Evolutionary conservation across 2,329 filamentous ascomycete genomes (phyloP), one percentile per base, ranked within the genome.

Genomic region (Neofusicoccum sp.): DNA sequence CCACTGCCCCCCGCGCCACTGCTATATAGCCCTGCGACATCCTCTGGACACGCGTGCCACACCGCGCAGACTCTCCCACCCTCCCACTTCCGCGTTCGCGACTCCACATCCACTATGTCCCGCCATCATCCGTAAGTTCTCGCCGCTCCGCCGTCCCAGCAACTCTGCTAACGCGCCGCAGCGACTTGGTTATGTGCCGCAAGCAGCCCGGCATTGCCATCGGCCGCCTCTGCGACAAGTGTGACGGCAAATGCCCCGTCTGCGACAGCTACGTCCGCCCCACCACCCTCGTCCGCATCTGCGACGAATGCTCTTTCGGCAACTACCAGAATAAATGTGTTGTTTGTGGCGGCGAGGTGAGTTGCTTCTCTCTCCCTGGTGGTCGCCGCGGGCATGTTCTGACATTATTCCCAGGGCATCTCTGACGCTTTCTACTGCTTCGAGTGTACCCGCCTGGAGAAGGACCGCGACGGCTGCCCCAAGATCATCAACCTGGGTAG

Each of bases 261-360:
- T 99, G 95, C 86, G 95, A 99, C 76, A 96, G 91, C 63, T 99
- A 99, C 84, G 95, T 99, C 65, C 93, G 95, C 14, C 95, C 95
- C 11, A 99, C 95, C 30, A 98, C 95, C 7, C 88, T 98, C 61
- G 95, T 96, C 63, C 91, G 93, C 72, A 98, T 99, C 80, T 99
- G 95, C 82, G 95, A 99, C 81, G 95, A 99, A 80, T 99, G 95
- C 83, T 93, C 90, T 75, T 99, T 99, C 76, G 95, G 95, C 73
- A 99, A 99, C 84, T 99, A 97, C 82, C 95, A 98, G 80, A 99
- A 99, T 82, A 99, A 99, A 78, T 99, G 95, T 75, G 92, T 99
- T 68, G 95, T 99, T 44, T 99, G 95, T 78, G 95, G 95, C 75
- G 95, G 95, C 69, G 95, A 98, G 69, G 71, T 73, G 63, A 63